A percentile compares a stretch with the other conserved stretches of the same genome.
phyloP scores from a whole-genome alignment of 2,329 filamentous ascomycete genomes.

The Penicillium aurantiogriseum region DNA sequence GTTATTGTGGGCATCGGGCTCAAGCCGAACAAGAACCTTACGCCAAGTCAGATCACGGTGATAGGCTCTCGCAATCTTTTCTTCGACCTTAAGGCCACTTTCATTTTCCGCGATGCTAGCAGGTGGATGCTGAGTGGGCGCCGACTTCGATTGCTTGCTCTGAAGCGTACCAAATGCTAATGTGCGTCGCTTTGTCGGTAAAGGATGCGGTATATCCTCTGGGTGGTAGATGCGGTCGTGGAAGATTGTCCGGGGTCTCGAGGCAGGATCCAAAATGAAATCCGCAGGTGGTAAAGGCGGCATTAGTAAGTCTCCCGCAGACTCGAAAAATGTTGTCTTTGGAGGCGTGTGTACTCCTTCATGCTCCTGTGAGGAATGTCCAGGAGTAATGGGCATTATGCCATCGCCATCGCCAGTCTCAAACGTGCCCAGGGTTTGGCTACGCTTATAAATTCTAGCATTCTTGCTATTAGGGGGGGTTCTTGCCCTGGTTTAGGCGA shows the following conservation, averaged over 20 bases:
- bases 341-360: constrained; percentile 68
- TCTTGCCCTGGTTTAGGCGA: constrained; percentile 56
- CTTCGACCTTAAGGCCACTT: constrained; percentile 78
- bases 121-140: constrained; percentile 12
- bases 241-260: constrained; percentile 85
- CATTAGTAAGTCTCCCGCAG: constrained; percentile 86
- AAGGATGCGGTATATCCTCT: constrained; percentile 82
- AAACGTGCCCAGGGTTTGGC: constrained; percentile 63
- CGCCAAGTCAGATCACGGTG: constrained; percentile 90
- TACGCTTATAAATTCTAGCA: constrained; percentile 69
- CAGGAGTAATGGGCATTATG: constrained; percentile 43
- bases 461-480: constrained; percentile 45
- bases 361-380: constrained; percentile 52
- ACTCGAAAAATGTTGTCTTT: constrained; percentile 90
- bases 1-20: constrained; percentile 98
- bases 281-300: constrained; percentile 79
- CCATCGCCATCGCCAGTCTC: constrained; percentile 14
- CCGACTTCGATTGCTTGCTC: constrained; percentile 18
- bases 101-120: constrained; percentile 18
- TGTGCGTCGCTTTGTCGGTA: constrained; percentile 47
- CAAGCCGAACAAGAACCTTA: constrained; percentile 90
- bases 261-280: constrained; percentile 79
- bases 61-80: constrained; percentile 96
- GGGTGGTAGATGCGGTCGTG: constrained; percentile 96
- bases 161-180: constrained; percentile 33